Evolutionary conservation across 2,329 filamentous ascomycete species (phyloP).

Genomic region (Aspergillus sp.): DNA sequence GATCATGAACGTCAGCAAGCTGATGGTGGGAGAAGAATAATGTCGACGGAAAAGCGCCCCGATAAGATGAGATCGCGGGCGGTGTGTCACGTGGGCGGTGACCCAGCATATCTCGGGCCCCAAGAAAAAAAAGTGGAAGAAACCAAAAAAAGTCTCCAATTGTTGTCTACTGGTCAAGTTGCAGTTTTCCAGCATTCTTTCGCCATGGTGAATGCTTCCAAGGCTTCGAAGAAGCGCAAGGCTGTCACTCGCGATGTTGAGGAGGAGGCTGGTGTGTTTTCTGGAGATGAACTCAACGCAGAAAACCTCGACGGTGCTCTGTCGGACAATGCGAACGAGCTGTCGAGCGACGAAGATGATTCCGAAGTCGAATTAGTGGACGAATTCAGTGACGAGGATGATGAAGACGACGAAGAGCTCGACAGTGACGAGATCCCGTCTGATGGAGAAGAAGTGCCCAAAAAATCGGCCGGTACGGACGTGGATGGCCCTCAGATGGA

Average conservation of each 20-base stretch:
- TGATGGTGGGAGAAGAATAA: background rate
- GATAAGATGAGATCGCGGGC: slow-evolving; percentile 25
- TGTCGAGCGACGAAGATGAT: slow-evolving; percentile 40
- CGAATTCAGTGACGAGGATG: slow-evolving; percentile 50
- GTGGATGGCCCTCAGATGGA: slow-evolving; percentile 14
- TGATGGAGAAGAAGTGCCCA: slow-evolving; percentile 42
- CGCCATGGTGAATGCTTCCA: slow-evolving; percentile 34
- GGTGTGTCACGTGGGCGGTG: slow-evolving; percentile 40
- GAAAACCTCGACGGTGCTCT: slow-evolving; percentile 43
- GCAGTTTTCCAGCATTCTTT: slow-evolving; percentile 2
- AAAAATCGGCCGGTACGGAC: slow-evolving; percentile 33
- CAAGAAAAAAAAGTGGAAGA: slow-evolving; percentile 15
- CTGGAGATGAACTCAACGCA: slow-evolving; percentile 59
- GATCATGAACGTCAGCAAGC: background rate
- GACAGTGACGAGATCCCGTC: slow-evolving; percentile 54
- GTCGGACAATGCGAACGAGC: slow-evolving; percentile 42
- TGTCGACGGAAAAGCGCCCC: background rate
- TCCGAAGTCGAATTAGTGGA: slow-evolving; percentile 57
- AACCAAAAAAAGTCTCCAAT: slow-evolving; percentile 5
- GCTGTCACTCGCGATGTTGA: slow-evolving; percentile 56
- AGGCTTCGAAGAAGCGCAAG: slow-evolving; percentile 63
- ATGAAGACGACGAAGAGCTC: slow-evolving; percentile 48
- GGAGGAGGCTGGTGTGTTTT: slow-evolving; percentile 50
- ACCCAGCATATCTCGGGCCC: slow-evolving; percentile 14
- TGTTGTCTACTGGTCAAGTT: background rate